These are phyloP conservation scores for Tetraselmis striata DNA, from an alignment of 139 green algal species.

Conservation along the genomic window DNA sequence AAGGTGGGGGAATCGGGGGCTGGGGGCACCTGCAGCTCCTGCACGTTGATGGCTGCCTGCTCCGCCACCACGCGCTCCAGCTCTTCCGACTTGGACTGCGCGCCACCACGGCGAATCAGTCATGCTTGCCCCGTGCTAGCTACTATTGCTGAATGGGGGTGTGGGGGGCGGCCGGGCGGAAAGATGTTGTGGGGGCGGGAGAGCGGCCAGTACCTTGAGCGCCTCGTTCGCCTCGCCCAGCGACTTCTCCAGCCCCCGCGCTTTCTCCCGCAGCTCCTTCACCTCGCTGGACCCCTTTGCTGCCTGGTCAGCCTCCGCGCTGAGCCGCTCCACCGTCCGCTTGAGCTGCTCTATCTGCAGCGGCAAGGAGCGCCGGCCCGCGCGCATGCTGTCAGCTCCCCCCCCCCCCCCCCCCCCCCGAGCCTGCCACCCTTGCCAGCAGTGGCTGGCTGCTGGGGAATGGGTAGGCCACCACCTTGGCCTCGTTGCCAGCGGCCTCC, in stretches of 20 bases:
- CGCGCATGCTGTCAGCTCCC: too few relatives aligned
- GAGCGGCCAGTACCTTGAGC: not conserved
- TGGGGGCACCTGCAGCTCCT: not conserved
- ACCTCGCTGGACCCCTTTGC: too few relatives aligned
- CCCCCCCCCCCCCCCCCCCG: too few relatives aligned
- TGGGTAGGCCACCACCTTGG: not conserved
- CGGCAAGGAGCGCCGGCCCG: too few relatives aligned
- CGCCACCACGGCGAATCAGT: too few relatives aligned
- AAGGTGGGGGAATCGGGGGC: too few relatives aligned
- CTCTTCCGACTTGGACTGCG: not conserved
- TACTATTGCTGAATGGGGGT: too few relatives aligned
- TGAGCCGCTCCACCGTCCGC: not conserved
- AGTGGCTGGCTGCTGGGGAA: not conserved
- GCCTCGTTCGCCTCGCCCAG: not conserved
- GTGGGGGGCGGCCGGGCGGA: too few relatives aligned
- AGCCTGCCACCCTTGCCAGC: too few relatives aligned
- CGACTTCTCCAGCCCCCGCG: not conserved
- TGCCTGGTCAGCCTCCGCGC: not conserved
- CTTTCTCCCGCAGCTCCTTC: not conserved
- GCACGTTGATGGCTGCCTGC: not conserved
- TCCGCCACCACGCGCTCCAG: not conserved
- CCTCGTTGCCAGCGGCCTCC: not conserved
- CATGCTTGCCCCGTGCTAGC: too few relatives aligned
- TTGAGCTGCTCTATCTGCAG: not conserved
- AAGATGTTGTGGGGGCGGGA: too few relatives aligned